These are phyloP conservation scores for Pyronema domesticum DNA, from an alignment of 495 filamentous ascomycete species.

Conservation along the genomic window DNA sequence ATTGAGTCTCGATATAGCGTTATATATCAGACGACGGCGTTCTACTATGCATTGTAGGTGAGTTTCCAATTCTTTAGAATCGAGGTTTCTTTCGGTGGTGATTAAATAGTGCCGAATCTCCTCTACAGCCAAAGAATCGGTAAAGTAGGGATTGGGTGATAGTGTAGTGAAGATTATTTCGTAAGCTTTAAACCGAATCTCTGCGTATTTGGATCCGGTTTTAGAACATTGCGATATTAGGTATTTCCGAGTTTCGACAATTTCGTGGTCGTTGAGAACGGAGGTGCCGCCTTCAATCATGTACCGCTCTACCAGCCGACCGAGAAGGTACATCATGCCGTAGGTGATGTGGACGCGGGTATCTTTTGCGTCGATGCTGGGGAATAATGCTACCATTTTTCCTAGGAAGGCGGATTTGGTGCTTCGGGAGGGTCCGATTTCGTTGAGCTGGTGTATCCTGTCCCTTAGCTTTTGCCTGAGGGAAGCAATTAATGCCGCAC, in stretches of 20 bases:
- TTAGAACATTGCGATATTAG: not conserved
- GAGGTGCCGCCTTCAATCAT: not conserved
- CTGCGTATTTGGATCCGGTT: not conserved
- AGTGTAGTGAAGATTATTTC: not conserved
- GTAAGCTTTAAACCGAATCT: conserved; percentile 2
- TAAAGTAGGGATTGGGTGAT: not conserved
- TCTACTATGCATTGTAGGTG: not conserved
- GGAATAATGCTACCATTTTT: not conserved
- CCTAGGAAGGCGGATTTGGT: not conserved
- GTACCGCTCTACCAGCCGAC: conserved; percentile 1
- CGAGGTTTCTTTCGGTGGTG: not conserved
- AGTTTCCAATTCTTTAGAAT: not conserved
- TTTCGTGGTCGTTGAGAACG: not conserved
- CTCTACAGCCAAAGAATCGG: not conserved
- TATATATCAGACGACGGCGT: not conserved
- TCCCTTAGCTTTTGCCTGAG: not conserved
- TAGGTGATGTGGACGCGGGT: not conserved
- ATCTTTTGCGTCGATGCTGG: not conserved
- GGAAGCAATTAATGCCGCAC: not conserved
- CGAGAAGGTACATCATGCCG: not conserved
- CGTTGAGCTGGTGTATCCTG: not conserved
- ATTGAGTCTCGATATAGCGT: not conserved
- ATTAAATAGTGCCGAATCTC: not conserved
- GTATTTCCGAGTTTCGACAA: not conserved
- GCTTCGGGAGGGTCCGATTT: not conserved